Evolutionary conservation across 768 basidiomycete species (phyloP), one percentile per base, ranked within the genome.

Genomic region (Sistotremastrum suecicum): DNA sequence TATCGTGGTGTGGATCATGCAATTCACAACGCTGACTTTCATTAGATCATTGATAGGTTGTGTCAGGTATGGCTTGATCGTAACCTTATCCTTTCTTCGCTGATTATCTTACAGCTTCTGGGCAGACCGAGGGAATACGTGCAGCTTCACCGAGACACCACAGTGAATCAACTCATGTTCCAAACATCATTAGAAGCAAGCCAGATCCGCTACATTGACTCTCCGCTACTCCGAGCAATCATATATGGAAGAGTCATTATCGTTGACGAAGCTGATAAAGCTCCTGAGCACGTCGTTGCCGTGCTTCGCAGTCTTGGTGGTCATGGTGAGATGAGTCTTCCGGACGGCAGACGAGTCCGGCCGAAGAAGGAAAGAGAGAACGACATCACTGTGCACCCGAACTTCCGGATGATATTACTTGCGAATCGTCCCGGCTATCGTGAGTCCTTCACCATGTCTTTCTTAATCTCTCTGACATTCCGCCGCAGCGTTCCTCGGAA

Each of bases 191-290:
- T 80, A 3, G 72, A 75, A 54, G 61, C 64, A 34, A 78, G 79
- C 34, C 56, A 74, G 6, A 66, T 82, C 58, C 69, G 68, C 49
- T 75, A 78, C 51, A 74, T 67, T 1, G 77, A 80, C 53, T 82
- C 79, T 3, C 78, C 78, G 31, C 70, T 82, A 30, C 68, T 82
- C 6, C 72, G 77, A 28, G 79, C 78, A 2, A 75, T 80, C 46
- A 68, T 61, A 11, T 65, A 64, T 50, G 78, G 79, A 0, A 74
- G 79, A 6, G 65, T 76, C n/a, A 76, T 82, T 49, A 71, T 82
- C 53, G 72, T 80, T 41, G 78, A 82, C 55, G 78, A 82, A 53
- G 79, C 78, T 3, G 79, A 82, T 60, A 82, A 82, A 58, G 79
- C 78, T 5, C 76, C 78, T 5, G 79, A 82, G 54, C 78, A 82